Evolutionary conservation across 805 yeast genomes (phyloP), one percentile per base, ranked within the genome.

Genomic region (Wickerhamomyces chambardii): DNA sequence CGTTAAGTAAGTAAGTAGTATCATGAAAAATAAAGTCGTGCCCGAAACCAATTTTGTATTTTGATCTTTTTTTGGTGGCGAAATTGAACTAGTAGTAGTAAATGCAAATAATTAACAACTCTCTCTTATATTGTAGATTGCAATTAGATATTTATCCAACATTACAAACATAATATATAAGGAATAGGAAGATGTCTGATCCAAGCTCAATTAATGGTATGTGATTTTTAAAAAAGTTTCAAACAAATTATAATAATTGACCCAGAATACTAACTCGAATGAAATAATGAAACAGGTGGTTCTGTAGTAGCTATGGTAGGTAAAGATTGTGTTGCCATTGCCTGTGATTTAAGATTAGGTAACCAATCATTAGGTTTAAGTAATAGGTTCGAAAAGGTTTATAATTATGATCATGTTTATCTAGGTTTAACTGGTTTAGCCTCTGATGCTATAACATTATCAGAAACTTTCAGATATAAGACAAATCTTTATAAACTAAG

Each of bases 221-320:
- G 75, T 63, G 10, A 3, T 15, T 16, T 7, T 19, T 15, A 15
- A 17, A 28, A 15, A n/a, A n/a, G 14, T 4, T 6, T 4, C 8
- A 10, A 17, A 6, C 16, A 8, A 15, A 12, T 8, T 17, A 5
- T 19, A n/a, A 6, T 29, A 31, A 25, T 15, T 19, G 33, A 9
- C 17, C 19, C 17, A 14, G 5, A 19, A 7, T 39, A 45, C 50
- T 50, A 41, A 52, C 47, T 29, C 9, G 15, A 5, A 10, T 15
- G 6, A 15, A 2, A 41, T 14, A 10, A n/a, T 17, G 33, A 4
- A 11, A 31, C 37, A 58, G 86, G 97, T 64, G 98, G 99, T 63
- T 73, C 95, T 44, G 95, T 95, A 35, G 95, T 94, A 25, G 98
- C 98, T 45, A 92, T 92, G 99, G 81, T 81, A 18, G 99, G 99